These are phyloP conservation scores for Curvularia sp. DNA, from an alignment of 2,329 filamentous ascomycete genomes.

Conservation along the genomic window DNA sequence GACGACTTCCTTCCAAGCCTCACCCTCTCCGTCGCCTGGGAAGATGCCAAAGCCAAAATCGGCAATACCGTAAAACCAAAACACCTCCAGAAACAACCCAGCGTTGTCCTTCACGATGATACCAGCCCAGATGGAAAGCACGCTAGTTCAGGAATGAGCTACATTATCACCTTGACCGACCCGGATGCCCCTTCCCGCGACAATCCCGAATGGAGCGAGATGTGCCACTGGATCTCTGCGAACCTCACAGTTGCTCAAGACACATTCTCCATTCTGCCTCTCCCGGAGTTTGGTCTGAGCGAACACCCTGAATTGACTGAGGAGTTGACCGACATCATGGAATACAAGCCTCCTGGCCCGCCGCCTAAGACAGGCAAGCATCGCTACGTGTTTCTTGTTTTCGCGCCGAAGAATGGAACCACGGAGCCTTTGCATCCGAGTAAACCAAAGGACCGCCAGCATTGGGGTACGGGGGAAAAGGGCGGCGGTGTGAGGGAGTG, in stretches of 20 bases:
- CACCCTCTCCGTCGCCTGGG: constrained; percentile 58
- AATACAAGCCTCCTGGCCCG: constrained; percentile 62
- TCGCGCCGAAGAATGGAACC: constrained; percentile 56
- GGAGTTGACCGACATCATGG: constrained; percentile 51
- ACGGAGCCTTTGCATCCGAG: constrained; percentile 52
- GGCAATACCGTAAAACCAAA: constrained; percentile 62
- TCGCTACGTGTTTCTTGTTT: constrained; percentile 63
- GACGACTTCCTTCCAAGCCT: constrained; percentile 65
- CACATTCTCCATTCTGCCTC: constrained; percentile 33
- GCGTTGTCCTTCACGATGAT: constrained; percentile 50
- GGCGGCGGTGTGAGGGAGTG: constrained; percentile 60
- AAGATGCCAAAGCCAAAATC: constrained; percentile 50
- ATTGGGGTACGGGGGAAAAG: constrained; percentile 62
- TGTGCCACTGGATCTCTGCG: constrained; percentile 63
- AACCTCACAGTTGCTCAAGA: constrained; percentile 41
- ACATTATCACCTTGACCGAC: constrained; percentile 62
- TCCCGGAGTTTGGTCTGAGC: constrained; percentile 31
- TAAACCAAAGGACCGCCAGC: constrained; percentile 58
- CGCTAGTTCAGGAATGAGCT: constrained; percentile 44
- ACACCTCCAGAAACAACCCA: constrained; percentile 52
- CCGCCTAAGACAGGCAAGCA: constrained; percentile 64
- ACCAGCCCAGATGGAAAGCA: constrained; percentile 26
- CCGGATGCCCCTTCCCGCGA: constrained; percentile 64
- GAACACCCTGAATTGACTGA: constrained; percentile 14
- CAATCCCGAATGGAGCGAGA: constrained; percentile 63